phyloP scores from a whole-genome alignment of 805 yeast species.

The Brettanomyces custersianus region DNA sequence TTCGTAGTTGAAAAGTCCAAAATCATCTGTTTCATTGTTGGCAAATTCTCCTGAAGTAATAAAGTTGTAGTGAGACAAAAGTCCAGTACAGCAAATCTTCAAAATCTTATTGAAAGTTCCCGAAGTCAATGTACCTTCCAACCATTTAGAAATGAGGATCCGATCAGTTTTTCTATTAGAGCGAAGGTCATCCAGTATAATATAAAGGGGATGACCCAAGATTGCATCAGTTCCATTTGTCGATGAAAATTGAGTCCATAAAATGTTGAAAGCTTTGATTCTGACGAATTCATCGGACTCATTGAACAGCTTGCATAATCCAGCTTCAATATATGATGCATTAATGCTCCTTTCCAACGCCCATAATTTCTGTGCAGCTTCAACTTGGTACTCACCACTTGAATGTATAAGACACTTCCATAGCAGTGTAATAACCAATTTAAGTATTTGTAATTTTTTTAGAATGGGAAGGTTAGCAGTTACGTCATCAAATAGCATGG shows the following conservation, averaged over 20 bases:
- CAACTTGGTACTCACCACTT: constrained; percentile 55
- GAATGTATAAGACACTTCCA: constrained; percentile 47
- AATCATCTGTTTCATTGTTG: constrained; percentile 42
- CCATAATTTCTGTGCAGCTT: constrained; percentile 58
- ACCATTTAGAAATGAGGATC: constrained; percentile 39
- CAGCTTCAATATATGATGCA: constrained; percentile 59
- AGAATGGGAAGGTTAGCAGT: constrained; percentile 21
- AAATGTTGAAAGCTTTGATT: constrained; percentile 46
- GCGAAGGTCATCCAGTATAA: constrained; percentile 56
- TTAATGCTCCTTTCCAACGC: constrained; percentile 47
- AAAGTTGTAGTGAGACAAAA: constrained; percentile 33
- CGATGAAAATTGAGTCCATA: constrained; percentile 68
- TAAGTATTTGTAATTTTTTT: constrained; percentile 31
- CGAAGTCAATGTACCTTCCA: constrained; percentile 31
- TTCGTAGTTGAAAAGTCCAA: constrained; percentile 54
- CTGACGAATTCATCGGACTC: constrained; percentile 31
- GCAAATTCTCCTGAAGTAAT: constrained; percentile 20
- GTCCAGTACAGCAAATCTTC: constrained; percentile 45
- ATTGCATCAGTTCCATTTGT: constrained; percentile 39
- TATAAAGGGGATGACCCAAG: constrained; percentile 53
- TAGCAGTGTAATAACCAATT: constrained; percentile 33
- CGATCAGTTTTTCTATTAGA: constrained; percentile 34
- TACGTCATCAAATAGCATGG: constrained; percentile 31
- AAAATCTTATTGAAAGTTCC: constrained; percentile 58
- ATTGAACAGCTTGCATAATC: constrained; percentile 48